Base-by-base conservation (phyloP, 805 yeast species). In the Millerozyma miso region DNA sequence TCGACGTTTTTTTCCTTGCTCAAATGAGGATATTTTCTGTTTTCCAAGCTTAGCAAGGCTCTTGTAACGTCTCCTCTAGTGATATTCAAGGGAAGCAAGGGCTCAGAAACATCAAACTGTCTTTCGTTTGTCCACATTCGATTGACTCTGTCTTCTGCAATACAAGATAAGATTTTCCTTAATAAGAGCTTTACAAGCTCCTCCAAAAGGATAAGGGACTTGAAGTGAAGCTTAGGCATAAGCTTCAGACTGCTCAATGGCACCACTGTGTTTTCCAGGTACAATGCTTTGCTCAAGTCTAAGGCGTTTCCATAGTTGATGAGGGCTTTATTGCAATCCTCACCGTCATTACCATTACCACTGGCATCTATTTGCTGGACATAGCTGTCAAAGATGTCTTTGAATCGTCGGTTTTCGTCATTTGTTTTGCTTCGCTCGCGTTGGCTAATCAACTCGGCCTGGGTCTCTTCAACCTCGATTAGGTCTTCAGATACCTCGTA, bases 401-500 rank as follows among this genome's bases (percentile, higher is more conserved):
- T 47, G 18, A 46, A 50, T 29, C 45, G 33, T 29, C 41, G 46
- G 19, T 49, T 45, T 17, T 45, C 52, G 38, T 54, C 59, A 16
- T 46, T 42, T 4, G 41, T 37, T 10, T 43, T 37, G 7, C 40
- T 43, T 35, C 41, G 43, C 33, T 63, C 70, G 19, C 50, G 51
- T 12, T 41, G 42, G 5, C 51, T 44, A 8, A 67, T 46, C 35
- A 48, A 33, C 10, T 48, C 48, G 38, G 68, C 58, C 38, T 71
- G 70, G 1, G 49, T 49, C 26, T 76, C 75, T 49, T 81, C 86
- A 47, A 73, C 53, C 4, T 58, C 53, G 1, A 74, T 51, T 43
- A 65, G 73, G 15, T 55, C 55, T 5, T 65, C 66, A 45, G 75
- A 72, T 64, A 80, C 65, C 50, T 81, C 86, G 45, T 65, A 58